Conservation (phyloP, 352 stramenopile species). For the Blastocystis sp. region DNA sequence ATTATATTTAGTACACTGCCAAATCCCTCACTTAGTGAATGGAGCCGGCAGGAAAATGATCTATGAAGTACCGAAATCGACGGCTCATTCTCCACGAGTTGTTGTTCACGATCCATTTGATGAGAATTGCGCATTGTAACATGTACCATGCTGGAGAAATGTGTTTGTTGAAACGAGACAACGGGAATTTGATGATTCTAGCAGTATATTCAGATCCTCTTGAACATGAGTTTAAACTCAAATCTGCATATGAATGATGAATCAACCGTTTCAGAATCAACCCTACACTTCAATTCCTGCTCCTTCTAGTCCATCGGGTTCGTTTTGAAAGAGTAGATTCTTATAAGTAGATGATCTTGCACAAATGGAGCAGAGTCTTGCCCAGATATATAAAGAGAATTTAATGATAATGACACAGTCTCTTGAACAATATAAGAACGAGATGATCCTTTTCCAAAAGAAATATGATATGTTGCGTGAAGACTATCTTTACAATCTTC, state of each 20-base stretch:
- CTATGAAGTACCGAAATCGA: not conserved
- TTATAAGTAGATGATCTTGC: constrained; percentile 11
- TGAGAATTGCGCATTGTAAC: not conserved
- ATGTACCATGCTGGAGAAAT: not conserved
- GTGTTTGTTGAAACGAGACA: constrained; percentile 13
- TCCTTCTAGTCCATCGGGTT: not conserved
- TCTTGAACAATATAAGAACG: constrained; percentile 62
- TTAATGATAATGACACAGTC: constrained; percentile 53
- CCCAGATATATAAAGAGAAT: constrained; percentile 62
- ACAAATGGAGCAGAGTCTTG: constrained; percentile 57
- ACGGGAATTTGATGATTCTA: constrained; percentile 1
- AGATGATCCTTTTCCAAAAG: constrained; percentile 65
- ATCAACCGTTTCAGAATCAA: not conserved
- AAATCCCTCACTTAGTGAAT: not conserved
- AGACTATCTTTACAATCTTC: constrained; percentile 54
- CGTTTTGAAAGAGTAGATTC: not conserved
- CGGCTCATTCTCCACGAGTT: not conserved
- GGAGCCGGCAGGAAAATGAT: not conserved
- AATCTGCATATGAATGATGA: not conserved
- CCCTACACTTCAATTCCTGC: not conserved
- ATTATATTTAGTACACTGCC: not conserved
- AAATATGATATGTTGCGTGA: constrained; percentile 63
- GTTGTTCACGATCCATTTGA: not conserved
- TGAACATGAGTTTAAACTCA: not conserved
- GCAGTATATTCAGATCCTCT: not conserved